Evolutionary conservation across 208 protist genomes (phyloP), one percentile per base, ranked within the genome.

Genomic region (Crithidia bombi): DNA sequence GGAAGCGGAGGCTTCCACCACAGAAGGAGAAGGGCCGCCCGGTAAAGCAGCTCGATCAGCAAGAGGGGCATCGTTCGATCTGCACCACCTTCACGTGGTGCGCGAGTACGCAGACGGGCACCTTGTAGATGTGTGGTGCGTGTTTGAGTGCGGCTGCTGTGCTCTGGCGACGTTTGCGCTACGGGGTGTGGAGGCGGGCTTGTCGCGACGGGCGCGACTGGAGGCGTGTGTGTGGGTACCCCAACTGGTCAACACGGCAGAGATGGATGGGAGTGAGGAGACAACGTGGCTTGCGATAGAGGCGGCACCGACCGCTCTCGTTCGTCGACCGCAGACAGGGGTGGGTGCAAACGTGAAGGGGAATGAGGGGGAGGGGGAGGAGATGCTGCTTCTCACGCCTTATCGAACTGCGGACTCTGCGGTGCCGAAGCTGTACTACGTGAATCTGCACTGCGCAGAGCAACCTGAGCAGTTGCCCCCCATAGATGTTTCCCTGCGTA

Each of bases 131-230:
- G 63, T 77, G 47, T 64, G 61, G 46, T 71, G 52, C 41, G 33
- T 9, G 10, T 77, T 77, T 21, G 33, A 14, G 6, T 77, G 64
- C 30, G 71, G 71, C n/a, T 70, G 64, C 49, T 17, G 55, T 15
- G 64, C 71, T 9, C 44, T 77, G 35, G 71, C 57, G 19, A 77
- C 56, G 15, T 77, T 71, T 30, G 33, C 19, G 11, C 44, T 70
- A 3, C 39, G 9, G 2, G 9, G 26, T 57, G 15, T 15, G 7
- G 35, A 10, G 47, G 0, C 11, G 17, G 6, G 5, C 9, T 36
- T 19, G 3, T 46, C 39, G 21, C 11, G 14, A 26, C 5, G 3
- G 10, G 64, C 35, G 9, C 21, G 23, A 7, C 14, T 61, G 41
- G 4, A 49, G 5, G n/a, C 15, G 11, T 66, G 61, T 35, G 46